Conservation (phyloP, 257 asterid species). For the Salvia hispanica region DNA sequence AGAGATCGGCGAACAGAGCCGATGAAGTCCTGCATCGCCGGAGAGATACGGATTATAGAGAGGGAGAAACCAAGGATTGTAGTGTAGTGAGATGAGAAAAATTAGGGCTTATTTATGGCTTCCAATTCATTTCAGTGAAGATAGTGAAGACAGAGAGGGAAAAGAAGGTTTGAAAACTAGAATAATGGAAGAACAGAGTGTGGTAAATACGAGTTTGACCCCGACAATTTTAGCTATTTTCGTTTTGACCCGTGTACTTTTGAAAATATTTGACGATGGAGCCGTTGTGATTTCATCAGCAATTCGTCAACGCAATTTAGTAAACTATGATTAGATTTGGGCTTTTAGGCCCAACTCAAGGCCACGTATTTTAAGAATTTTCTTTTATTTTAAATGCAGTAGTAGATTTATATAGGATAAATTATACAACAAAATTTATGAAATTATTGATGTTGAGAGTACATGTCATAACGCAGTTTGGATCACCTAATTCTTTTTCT, state of each 20-base stretch:
- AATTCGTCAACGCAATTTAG: conserved; percentile 26
- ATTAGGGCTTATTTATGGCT: conserved; percentile 43
- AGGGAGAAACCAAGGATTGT: conserved; percentile 10
- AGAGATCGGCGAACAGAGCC: conserved; percentile 96
- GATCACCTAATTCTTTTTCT: too few relatives aligned
- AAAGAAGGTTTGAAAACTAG: conserved; percentile 49
- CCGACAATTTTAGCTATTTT: conserved; percentile 18
- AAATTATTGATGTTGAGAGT: too few relatives aligned
- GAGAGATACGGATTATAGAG: conserved; percentile 10
- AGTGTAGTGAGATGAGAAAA: conserved; percentile 32
- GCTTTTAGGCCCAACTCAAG: conserved; percentile 27
- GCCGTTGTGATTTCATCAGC: conserved; percentile 40
- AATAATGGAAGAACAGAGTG: conserved; percentile 34
- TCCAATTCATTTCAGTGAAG: conserved; percentile 43
- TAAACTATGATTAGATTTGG: conserved; percentile 19
- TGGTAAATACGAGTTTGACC: conserved; percentile 10
- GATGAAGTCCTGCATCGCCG: conserved; percentile 82
- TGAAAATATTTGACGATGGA: conserved; percentile 38
- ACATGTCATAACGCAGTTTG: too few relatives aligned
- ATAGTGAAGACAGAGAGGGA: conserved; percentile 41
- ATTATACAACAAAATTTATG: too few relatives aligned
- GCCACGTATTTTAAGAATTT: background rate
- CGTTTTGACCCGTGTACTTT: conserved; percentile 26
- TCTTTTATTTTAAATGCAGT: too few relatives aligned
- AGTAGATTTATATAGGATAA: too few relatives aligned